Base-by-base conservation (phyloP, 1,284 basidiomycete species). In the Pseudozyma flocculosa region DNA sequence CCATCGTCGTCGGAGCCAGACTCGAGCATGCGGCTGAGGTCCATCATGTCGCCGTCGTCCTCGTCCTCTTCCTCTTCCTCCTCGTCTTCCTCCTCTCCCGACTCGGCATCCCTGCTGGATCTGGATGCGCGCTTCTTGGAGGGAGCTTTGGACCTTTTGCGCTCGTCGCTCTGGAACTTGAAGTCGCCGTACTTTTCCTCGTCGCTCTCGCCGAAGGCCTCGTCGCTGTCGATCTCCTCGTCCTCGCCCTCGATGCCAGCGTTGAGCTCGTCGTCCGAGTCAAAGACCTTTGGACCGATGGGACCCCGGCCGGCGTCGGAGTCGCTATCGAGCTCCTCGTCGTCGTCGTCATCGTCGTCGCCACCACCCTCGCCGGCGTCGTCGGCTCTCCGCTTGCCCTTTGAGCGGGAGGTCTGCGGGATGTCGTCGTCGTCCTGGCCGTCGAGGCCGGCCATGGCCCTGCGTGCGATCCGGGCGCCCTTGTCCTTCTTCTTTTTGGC, bases 351-450 rank as follows among this genome's bases (percentile, higher is more conserved):
- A 9, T 58, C 45, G 8, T 43, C 45, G 5, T 51, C 48, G 2
- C 48, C 49, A n/a, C 19, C 52, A 14, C 18, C 26, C 15, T 19
- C 23, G 39, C 17, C 19, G 10, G 11, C 38, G 24, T 14, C 29
- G 29, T 7, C 10, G 26, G 24, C 24, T 14, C 40, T 22, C 17
- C 48, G 52, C 36, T 59, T 58, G 47, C 53, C 50, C 23, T 61
- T 54, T 40, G 58, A 61, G 0, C 52, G 58, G 2, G 4, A 5
- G 11, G 4, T 29, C 26, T 29, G 26, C 26, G 24, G 26, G 26
- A 70, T 76, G 21, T 81, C 79, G 18, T 79, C 78, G 3, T 82
- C 81, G 17, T 82, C 72, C 14, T 78, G 78, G 29, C 75, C 78
- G 26, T 61, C 54, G 50, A 60, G 60, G 15, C 57, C 57, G 0